Evolutionary conservation across 1,139 yeast genomes (phyloP), one percentile per base, ranked within the genome.

Genomic region (Suhomyces guaymorum): DNA sequence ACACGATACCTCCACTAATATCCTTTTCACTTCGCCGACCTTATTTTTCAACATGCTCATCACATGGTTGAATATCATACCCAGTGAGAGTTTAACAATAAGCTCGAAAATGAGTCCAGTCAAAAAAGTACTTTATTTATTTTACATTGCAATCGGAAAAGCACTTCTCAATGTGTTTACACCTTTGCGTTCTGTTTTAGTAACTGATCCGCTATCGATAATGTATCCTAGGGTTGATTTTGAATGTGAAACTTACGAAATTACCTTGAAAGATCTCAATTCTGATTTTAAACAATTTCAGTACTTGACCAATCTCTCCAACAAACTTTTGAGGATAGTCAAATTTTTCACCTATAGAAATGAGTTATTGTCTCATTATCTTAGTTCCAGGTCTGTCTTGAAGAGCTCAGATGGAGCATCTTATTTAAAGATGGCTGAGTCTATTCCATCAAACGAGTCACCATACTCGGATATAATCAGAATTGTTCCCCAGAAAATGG

Each of bases 1-100:
- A 11, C 30, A 42, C 19, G 55, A 52, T 21, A 29, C 36, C 4
- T 22, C 46, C 6, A 28, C 42, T 18, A 51, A 47, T 29, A 40
- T 61, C 27, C 43, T 42, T 37, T 56, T 47, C 44, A 45, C 56
- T 1, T 56, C 64, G 9, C 55, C 57, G 8, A 47, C 52, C 5
- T 46, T 63, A 21, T 43, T 63, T n/a, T 68, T 61, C 44, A 59
- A 66, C 21, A 36, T 67, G 31, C 32, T 64, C 12, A 56, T 51
- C 15, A 53, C 55, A 19, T 69, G 73, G 70, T 61, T 64, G 38
- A 59, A 53, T 24, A 54, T 61, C 34, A 53, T 57, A 30, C 73
- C 74, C 0, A 57, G 65, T 28, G 63, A 64, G 24, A 56, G 61
- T 8, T 44, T 57, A 36, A 50, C 67, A 2, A 48, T 63, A 28